A percentile compares a stretch with the other conserved stretches of the same genome.
Evolutionary conservation across 306 rosid genomes (phyloP).

Genomic region (Cucumis melo): DNA sequence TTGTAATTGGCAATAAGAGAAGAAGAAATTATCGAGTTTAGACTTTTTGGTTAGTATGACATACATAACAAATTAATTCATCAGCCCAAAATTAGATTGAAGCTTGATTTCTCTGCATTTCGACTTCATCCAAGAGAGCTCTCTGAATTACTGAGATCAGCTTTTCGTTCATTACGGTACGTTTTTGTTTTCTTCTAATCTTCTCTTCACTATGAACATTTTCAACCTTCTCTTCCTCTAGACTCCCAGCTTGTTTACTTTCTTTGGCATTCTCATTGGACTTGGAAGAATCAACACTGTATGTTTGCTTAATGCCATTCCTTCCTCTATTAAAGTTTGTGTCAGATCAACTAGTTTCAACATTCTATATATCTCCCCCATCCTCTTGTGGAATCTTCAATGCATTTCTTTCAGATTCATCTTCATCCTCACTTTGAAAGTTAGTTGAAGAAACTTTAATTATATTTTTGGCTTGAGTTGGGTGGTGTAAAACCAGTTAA

Average conservation of each 20-base stretch:
- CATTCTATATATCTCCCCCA: constrained; percentile 51
- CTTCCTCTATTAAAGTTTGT: constrained; percentile 59
- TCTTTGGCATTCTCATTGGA: constrained; percentile 25
- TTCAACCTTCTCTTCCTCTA: too few relatives aligned
- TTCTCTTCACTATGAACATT: too few relatives aligned
- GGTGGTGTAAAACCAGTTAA: too few relatives aligned
- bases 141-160: too few relatives aligned
- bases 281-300: constrained; percentile 35
- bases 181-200: too few relatives aligned
- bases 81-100: constrained; percentile 71
- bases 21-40: background rate
- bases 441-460: too few relatives aligned
- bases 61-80: constrained; percentile 56
- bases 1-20: background rate
- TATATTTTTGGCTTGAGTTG: too few relatives aligned
- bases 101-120: constrained; percentile 77
- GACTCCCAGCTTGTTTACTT: constrained; percentile 33
- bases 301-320: constrained; percentile 32
- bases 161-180: too few relatives aligned
- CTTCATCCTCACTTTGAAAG: constrained; percentile 37
- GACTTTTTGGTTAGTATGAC: constrained; percentile 18
- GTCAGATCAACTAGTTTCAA: constrained; percentile 87
- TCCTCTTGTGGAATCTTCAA: constrained; percentile 37
- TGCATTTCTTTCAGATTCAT: constrained; percentile 23
- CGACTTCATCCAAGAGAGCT: constrained; percentile 77